phyloP scores from a whole-genome alignment of 495 filamentous ascomycete species.

The Neurospora sp. region DNA sequence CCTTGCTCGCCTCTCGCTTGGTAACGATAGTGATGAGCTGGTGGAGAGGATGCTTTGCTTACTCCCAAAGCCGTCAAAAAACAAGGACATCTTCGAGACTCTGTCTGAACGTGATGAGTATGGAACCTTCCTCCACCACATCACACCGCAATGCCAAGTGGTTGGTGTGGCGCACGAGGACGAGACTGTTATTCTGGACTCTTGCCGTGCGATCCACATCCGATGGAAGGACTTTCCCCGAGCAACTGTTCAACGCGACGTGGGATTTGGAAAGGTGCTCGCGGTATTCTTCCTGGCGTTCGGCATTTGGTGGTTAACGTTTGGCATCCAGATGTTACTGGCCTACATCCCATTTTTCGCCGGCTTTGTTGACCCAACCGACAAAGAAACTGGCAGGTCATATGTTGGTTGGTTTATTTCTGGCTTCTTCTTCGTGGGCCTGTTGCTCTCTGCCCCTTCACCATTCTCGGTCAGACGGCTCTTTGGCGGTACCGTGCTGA shows the following conservation, averaged over 20 bases:
- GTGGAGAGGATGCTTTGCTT: slow-evolving; percentile 14
- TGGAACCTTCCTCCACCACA: slow-evolving; percentile 6
- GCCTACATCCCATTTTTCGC: slow-evolving; percentile 1
- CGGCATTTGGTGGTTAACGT: not conserved
- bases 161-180: slow-evolving; percentile 7
- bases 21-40: slow-evolving; percentile 17
- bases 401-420: slow-evolving; percentile 19
- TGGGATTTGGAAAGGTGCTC: not conserved
- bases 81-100: not conserved
- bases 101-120: slow-evolving; percentile 7
- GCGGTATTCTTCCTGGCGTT: slow-evolving; percentile 1
- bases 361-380: slow-evolving; percentile 16
- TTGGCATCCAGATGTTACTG: slow-evolving; percentile 4
- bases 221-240: slow-evolving; percentile 5
- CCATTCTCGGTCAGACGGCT: not conserved
- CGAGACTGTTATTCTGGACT: slow-evolving; percentile 14
- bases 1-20: slow-evolving; percentile 27
- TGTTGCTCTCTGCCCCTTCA: not conserved
- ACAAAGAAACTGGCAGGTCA: slow-evolving; percentile 13
- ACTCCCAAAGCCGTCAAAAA: slow-evolving; percentile 1
- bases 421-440: slow-evolving; percentile 7
- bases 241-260: not conserved
- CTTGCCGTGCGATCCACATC: slow-evolving; percentile 14
- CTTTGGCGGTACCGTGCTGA: not conserved
- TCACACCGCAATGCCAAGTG: slow-evolving; percentile 8